phyloP scores from a whole-genome alignment of 2,329 filamentous ascomycete genomes.

The Cladosporium sp. region DNA sequence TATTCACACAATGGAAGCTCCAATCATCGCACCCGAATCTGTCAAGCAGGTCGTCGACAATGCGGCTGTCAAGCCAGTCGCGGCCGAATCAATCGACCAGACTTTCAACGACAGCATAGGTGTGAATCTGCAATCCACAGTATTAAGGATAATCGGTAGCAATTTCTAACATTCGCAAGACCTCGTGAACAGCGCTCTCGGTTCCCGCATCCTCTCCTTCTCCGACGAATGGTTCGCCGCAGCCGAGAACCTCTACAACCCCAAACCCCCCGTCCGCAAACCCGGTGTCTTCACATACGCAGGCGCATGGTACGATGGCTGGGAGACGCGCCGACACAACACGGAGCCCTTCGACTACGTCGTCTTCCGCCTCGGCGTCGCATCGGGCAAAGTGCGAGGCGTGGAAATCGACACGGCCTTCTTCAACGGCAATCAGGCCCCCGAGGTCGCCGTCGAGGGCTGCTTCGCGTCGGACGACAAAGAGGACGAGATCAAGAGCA shows the following conservation, averaged over 20 bases:
- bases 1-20: slow-evolving; percentile 22
- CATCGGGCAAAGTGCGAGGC: slow-evolving; percentile 65
- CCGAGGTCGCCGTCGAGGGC: slow-evolving; percentile 70
- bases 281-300: slow-evolving; percentile 54
- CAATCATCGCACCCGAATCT: slow-evolving; percentile 27
- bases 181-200: slow-evolving; percentile 47
- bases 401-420: slow-evolving; percentile 75
- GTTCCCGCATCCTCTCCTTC: slow-evolving; percentile 48
- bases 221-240: slow-evolving; percentile 58
- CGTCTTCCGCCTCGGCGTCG: slow-evolving; percentile 52
- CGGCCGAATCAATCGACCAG: slow-evolving; percentile 45
- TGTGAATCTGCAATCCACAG: slow-evolving; percentile 16
- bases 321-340: slow-evolving; percentile 59
- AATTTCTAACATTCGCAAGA: slow-evolving; percentile 29
- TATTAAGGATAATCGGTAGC: slow-evolving; percentile 20
- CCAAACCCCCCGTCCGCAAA: slow-evolving; percentile 49
- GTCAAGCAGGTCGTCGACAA: slow-evolving; percentile 23
- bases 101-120: slow-evolving; percentile 51
- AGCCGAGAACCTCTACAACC: slow-evolving; percentile 53
- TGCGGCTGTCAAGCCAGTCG: slow-evolving; percentile 24
- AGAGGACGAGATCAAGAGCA: slow-evolving; percentile 53
- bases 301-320: slow-evolving; percentile 60
- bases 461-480: slow-evolving; percentile 59
- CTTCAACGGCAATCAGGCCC: slow-evolving; percentile 78
- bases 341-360: slow-evolving; percentile 53